phyloP scores from a whole-genome alignment of 139 green algal genomes.

The Limnomonas spitsbergensis region DNA sequence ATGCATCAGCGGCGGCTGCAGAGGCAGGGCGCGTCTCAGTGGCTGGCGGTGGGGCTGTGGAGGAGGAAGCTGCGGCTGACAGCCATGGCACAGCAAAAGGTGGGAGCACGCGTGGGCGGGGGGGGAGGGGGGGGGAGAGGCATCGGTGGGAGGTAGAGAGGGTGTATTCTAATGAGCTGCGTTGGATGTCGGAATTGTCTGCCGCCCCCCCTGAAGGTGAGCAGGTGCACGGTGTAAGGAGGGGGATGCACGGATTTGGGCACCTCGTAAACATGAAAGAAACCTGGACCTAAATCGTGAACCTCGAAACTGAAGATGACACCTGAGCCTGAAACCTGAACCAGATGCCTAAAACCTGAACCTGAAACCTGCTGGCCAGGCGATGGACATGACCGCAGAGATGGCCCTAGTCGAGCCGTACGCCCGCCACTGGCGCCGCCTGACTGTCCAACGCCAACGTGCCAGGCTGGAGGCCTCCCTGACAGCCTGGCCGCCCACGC shows the following conservation, averaged over 20 bases:
- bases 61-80: slow-evolving; percentile 22
- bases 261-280: no score
- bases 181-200: no score
- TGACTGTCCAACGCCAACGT: background rate
- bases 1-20: slow-evolving; percentile 21
- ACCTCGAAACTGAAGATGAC: no score
- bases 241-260: no score
- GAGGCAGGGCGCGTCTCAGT: slow-evolving; percentile 28
- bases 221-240: no score
- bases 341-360: no score
- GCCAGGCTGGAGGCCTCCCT: background rate
- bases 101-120: background rate
- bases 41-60: slow-evolving; percentile 28
- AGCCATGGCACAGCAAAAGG: slow-evolving; percentile 13
- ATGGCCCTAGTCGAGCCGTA: slow-evolving; percentile 28
- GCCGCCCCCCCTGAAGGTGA: no score
- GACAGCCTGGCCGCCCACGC: no score
- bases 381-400: slow-evolving; percentile 15
- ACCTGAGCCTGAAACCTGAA: no score
- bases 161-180: no score
- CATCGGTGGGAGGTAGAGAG: background rate
- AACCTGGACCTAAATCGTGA: no score
- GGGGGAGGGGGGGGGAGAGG: background rate
- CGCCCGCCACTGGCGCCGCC: slow-evolving; percentile 30
- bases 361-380: no score